Evolutionary conservation across 2,329 filamentous ascomycete species (phyloP), one percentile per base, ranked within the genome.

Genomic region (Pseudocercospora fuligena): DNA sequence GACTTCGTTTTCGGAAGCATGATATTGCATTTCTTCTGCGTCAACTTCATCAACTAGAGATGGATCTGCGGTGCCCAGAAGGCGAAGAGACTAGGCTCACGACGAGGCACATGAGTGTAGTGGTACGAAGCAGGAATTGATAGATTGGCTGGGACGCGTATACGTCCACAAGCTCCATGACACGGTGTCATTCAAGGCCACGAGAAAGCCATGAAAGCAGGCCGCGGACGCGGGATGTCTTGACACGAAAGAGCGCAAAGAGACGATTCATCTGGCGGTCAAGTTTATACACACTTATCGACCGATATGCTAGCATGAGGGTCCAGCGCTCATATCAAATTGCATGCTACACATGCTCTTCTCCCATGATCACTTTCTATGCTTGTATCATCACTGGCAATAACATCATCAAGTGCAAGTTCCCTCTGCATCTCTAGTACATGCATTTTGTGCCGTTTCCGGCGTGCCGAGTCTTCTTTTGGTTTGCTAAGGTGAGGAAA

Each of bases 11-110:
- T 97, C 74, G 95, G 94, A 79, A 97, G 94, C 80, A 80, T 99
- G 79, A 92, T 98, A 78, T 83, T 98, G 80, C 95, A 99, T 84
- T 97, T 98, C 84, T 99, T 99, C 86, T 97, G 94, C 82, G 89
- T 98, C 79, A 99, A 99, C 87, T 99, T 99, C 81, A 98, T 99
- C 85, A 99, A 99, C 87, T 99, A 86, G 84, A 49, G 3, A 63
- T 11, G 7, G 25, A 43, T 11, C 1, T 0, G 51, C 1, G 14
- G 12, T 7, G 16, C 23, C 5, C 8, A n/a, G n/a, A 46, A 58
- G 25, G 33, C 6, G 5, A 25, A 46, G 51, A 53, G 16, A 19
- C 7, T 16, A 61, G 43, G 2, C 21, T 14, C 21, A 9, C 8
- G 21, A 25, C 12, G 21, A 43, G 1, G 16, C 16, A 43, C 7